These are phyloP conservation scores for Juglanconis oblonga DNA, from an alignment of 2,329 filamentous ascomycete species.

Conservation along the genomic window DNA sequence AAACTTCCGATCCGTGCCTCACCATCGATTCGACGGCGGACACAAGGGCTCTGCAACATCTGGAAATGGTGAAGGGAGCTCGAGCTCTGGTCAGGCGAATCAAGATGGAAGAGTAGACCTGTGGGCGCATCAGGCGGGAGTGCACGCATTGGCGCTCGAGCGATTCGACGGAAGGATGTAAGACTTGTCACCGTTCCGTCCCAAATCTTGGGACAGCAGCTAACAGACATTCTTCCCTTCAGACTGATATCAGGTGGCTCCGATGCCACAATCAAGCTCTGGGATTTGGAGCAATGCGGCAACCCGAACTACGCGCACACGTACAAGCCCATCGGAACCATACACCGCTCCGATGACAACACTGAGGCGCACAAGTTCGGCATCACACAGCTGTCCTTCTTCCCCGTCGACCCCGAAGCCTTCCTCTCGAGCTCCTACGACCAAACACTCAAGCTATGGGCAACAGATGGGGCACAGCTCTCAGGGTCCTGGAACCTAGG, in stretches of 20 bases:
- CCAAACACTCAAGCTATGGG: slow-evolving; percentile 72
- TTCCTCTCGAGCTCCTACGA: slow-evolving; percentile 79
- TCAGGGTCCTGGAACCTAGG: slow-evolving; percentile 68
- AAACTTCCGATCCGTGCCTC: slow-evolving; percentile 64
- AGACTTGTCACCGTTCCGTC: slow-evolving; percentile 22
- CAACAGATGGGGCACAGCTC: slow-evolving; percentile 57
- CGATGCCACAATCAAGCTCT: slow-evolving; percentile 79
- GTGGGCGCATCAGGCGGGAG: slow-evolving; percentile 73
- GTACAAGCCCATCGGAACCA: slow-evolving; percentile 53
- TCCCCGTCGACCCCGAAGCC: slow-evolving; percentile 71
- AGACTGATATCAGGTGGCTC: slow-evolving; percentile 82
- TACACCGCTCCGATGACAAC: slow-evolving; percentile 38
- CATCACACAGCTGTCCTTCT: slow-evolving; percentile 74
- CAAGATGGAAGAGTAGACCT: slow-evolving; percentile 35
- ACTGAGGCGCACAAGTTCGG: slow-evolving; percentile 59
- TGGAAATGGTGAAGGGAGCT: slow-evolving; percentile 21
- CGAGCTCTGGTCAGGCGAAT: slow-evolving; percentile 15
- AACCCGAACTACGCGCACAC: slow-evolving; percentile 43
- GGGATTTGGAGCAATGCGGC: slow-evolving; percentile 71
- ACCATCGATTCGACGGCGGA: slow-evolving; percentile 68
- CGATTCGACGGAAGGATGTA: slow-evolving; percentile 76
- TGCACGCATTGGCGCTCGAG: slow-evolving; percentile 77
- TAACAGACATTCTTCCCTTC: slow-evolving; percentile 20
- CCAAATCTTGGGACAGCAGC: background rate
- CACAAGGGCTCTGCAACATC: slow-evolving; percentile 35